Evolutionary conservation across 495 filamentous ascomycete species (phyloP), one percentile per base, ranked within the genome.

Genomic region (Cudoniella acicularis): DNA sequence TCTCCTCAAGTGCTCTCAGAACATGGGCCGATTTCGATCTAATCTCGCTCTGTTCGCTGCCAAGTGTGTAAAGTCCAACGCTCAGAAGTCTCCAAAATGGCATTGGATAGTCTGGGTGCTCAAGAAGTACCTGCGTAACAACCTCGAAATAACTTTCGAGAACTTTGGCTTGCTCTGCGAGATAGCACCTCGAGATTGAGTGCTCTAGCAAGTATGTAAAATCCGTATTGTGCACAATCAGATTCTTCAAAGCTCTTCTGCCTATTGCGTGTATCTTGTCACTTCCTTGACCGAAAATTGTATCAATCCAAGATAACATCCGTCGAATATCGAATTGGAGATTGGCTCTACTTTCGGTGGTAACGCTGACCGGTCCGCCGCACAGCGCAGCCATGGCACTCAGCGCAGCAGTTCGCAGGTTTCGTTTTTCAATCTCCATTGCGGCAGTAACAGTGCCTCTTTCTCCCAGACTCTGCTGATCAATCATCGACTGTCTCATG

Each of bases 351-450:
- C 89, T 89, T 68, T 95, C 91, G 1, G 88, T 96, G 1, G 85
- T 90, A 56, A 95, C 87, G 63, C 86, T 91, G 43, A 98, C 84
- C 16, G 94, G 94, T 0, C 94, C 94, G 57, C 88, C 92, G 70
- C 95, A 98, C 13, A 98, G 80, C 22, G 90, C 83, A 43, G 93
- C 92, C 94, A 98, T 98, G 23, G 94, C 89, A 73, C 92, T 96
- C 24, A 98, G 75, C 10, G 94, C 92, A 8, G 95, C 91, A 48
- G 87, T 93, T 53, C 90, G 84, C 24, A 98, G 80, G 66, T 96
- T 93, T 56, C 87, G 84, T 74, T 96, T 97, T 69, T 98, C 92
- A 59, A 95, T 98, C 68, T 97, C 94, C 82, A 96, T 95, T 16
- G 90, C 87, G 25, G 93, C 93, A 24, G 87, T 88, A 21, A 90